Evolutionary conservation across 305 asterid species (phyloP).

Genomic region (Ilex paraguariensis): DNA sequence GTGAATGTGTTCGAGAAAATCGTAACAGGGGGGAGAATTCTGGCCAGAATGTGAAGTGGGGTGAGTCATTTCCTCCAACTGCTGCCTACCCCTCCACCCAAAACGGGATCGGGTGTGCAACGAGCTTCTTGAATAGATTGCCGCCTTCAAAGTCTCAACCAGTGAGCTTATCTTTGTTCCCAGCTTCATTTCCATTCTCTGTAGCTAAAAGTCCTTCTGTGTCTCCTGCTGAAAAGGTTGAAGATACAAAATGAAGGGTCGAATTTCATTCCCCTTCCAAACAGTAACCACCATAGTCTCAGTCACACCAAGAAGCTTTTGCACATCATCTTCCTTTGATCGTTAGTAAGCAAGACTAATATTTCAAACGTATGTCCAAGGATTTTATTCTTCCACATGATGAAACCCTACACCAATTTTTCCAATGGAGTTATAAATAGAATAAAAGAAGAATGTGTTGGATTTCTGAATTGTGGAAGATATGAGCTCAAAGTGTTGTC

Average conservation of each 20-base stretch:
- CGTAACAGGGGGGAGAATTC: slow-evolving; percentile 5
- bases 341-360: too few species aligned
- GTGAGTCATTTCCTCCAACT: slow-evolving; percentile 6
- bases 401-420: too few species aligned
- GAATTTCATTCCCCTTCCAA: not conserved
- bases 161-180: not conserved
- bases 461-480: too few species aligned
- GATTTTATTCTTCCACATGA: too few species aligned
- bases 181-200: not conserved
- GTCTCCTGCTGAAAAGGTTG: not conserved
- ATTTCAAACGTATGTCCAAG: too few species aligned
- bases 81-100: slow-evolving; percentile 19
- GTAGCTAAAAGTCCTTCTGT: not conserved
- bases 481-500: too few species aligned
- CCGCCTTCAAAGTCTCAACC: not conserved
- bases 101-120: slow-evolving; percentile 23
- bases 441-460: too few species aligned
- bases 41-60: slow-evolving; percentile 9
- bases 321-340: too few species aligned
- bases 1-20: slow-evolving; percentile 13
- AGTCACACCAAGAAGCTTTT: too few species aligned
- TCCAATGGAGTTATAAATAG: too few species aligned
- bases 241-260: not conserved
- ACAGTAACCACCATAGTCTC: too few species aligned
- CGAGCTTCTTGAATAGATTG: slow-evolving; percentile 21